Conservation (phyloP, 345 rosid species). For the Eutrema yunnanense region DNA sequence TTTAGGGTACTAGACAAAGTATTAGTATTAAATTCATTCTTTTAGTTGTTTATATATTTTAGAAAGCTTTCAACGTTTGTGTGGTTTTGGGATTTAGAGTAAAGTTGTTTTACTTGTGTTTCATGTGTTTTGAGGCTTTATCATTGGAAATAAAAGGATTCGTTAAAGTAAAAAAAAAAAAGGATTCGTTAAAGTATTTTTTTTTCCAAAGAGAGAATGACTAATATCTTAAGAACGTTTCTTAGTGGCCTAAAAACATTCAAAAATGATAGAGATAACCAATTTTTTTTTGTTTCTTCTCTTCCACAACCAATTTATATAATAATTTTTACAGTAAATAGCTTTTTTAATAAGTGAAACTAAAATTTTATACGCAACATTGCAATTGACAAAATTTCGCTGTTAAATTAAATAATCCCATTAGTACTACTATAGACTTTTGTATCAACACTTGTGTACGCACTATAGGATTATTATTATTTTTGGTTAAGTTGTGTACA, state of each 20-base stretch:
- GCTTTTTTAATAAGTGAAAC: neutral
- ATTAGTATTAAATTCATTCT: constrained; percentile 16
- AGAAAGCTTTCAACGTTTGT: constrained; percentile 9
- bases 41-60: neutral
- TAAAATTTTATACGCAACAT: neutral
- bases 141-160: neutral
- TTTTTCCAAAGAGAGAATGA: neutral
- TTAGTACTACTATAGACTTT: neutral
- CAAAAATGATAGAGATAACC: neutral
- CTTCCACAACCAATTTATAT: too few relatives aligned
- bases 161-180: neutral
- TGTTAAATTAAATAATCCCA: neutral
- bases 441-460: neutral
- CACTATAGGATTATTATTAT: neutral
- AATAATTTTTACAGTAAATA: too few relatives aligned
- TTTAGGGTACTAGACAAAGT: constrained; percentile 30
- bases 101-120: constrained; percentile 11
- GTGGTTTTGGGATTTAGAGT: constrained; percentile 16
- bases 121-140: constrained; percentile 16
- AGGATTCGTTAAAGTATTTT: neutral
- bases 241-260: neutral
- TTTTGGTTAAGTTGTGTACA: neutral
- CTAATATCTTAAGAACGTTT: neutral
- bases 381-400: neutral
- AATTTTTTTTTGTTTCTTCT: too few relatives aligned